Evolutionary conservation across 495 filamentous ascomycete species (phyloP), one percentile per base, ranked within the genome.

Genomic region (Penicillium pancosmium): DNA sequence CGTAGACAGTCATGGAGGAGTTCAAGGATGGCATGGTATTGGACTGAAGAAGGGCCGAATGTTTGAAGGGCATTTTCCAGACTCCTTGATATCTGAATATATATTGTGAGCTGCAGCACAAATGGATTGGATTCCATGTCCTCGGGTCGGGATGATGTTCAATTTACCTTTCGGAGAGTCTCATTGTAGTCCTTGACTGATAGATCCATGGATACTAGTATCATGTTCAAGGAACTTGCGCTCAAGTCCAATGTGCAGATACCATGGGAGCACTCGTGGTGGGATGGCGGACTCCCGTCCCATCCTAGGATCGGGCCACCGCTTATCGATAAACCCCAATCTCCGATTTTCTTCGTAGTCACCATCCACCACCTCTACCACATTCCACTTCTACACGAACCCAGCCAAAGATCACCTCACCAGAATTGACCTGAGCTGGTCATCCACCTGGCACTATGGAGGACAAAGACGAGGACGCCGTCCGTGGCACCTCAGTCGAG

Each of bases 381-480:
- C 15, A 12, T 25, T 3, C 13, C 12, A 15, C n/a, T 23, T 11
- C n/a, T 21, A 49, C 19, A 52, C 44, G 6, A 23, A 46, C 6
- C 19, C 27, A 34, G 18, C 46, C 27, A 31, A 31, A 31, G 27
- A 2, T 31, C 27, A 31, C 27, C 23, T 23, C 23, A 8, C 27
- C 27, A 31, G 27, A 31, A 31, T 31, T 31, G 27, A 31, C 27
- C 27, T 31, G 27, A 31, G 5, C 27, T 31, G 27, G 27, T 31
- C 5, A 31, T 47, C n/a, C 18, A 36, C 49, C 47, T 53, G 41
- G n/a, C 57, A 68, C 27, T 19, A 83, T 83, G 80, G 79, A 77
- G 5, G 79, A 82, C 65, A 66, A 73, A 47, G 79, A 83, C 47
- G 79, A 83, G 58, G 79, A 80, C 52, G 70, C 71, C 43, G 66